A percentile compares a stretch with the other conserved stretches of the same genome.
Evolutionary conservation across 805 yeast genomes (phyloP).

Genomic region (Candida coquimbonensis): DNA sequence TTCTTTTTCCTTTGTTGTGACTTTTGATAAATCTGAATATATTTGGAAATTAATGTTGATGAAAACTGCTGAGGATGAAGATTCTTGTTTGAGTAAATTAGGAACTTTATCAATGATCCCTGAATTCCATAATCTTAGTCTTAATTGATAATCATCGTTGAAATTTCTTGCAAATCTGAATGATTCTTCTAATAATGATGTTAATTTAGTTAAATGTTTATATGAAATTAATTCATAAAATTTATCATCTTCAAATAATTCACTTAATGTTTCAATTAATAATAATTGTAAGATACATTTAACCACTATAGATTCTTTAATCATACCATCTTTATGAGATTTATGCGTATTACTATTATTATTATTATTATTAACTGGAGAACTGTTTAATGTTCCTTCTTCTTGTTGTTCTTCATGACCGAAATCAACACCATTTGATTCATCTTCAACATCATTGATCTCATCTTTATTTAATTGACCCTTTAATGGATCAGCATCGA

Average conservation of each 20-base stretch:
- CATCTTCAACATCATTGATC: slow-evolving; percentile 4
- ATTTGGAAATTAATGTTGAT: slow-evolving; percentile 74
- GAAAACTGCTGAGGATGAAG: slow-evolving; percentile 81
- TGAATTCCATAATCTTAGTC: slow-evolving; percentile 86
- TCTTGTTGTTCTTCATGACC: slow-evolving; percentile 12
- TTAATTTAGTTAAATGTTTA: slow-evolving; percentile 49
- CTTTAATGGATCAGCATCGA: slow-evolving; percentile 41
- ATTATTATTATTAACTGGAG: background rate
- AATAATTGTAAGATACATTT: slow-evolving; percentile 87
- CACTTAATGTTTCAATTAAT: slow-evolving; percentile 81
- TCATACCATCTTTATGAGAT: slow-evolving; percentile 30
- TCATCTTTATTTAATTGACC: slow-evolving; percentile 20
- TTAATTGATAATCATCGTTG: slow-evolving; percentile 80
- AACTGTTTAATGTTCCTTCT: slow-evolving; percentile 17
- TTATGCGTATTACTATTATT: background rate
- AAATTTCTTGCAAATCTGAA: slow-evolving; percentile 80
- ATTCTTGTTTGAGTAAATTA: slow-evolving; percentile 85
- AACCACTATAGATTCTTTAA: slow-evolving; percentile 74
- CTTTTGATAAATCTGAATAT: slow-evolving; percentile 58
- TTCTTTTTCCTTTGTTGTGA: slow-evolving; percentile 38
- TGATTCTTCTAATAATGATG: slow-evolving; percentile 55
- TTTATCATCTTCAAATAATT: slow-evolving; percentile 61
- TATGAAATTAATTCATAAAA: slow-evolving; percentile 70
- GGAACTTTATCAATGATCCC: slow-evolving; percentile 92
- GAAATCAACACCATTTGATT: slow-evolving; percentile 14